Percentiles rank a stretch among this genome's conserved stretches.
phyloP scores from a whole-genome alignment of 2,329 filamentous ascomycete species.

The Epichloe gansuensis region DNA sequence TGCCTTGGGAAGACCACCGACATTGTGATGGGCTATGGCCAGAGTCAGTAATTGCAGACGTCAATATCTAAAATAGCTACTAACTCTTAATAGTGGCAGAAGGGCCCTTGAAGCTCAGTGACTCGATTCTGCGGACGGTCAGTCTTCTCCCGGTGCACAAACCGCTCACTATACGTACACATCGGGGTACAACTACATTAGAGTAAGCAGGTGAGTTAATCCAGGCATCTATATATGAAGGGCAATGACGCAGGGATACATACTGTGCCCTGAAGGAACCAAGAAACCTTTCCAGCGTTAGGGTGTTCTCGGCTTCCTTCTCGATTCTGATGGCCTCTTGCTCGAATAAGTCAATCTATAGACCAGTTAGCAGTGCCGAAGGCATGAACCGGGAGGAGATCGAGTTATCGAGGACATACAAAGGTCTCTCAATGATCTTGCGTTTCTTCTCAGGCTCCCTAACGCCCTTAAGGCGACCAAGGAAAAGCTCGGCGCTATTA shows the following conservation, averaged over 20 bases:
- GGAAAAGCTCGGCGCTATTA: slow-evolving; percentile 66
- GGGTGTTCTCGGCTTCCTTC: slow-evolving; percentile 53
- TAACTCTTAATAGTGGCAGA: slow-evolving; percentile 35
- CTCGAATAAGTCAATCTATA: slow-evolving; percentile 59
- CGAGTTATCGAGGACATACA: background rate
- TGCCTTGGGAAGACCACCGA: slow-evolving; percentile 60
- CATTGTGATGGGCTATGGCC: slow-evolving; percentile 37
- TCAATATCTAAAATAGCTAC: no score
- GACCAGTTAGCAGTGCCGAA: slow-evolving; percentile 45
- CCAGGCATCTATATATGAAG: background rate
- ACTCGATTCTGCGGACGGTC: slow-evolving; percentile 31
- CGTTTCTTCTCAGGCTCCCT: slow-evolving; percentile 72
- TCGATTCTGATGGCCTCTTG: slow-evolving; percentile 59
- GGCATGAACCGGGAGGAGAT: background rate
- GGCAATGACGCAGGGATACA: slow-evolving; percentile 28
- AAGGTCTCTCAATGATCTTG: slow-evolving; percentile 60
- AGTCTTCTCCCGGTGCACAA: background rate
- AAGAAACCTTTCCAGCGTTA: slow-evolving; percentile 66
- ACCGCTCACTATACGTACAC: background rate
- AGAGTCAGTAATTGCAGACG: no score
- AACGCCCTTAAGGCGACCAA: slow-evolving; percentile 64
- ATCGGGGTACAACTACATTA: background rate
- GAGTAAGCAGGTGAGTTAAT: background rate
- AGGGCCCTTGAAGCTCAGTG: slow-evolving; percentile 33
- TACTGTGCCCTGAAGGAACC: slow-evolving; percentile 77